Evolutionary conservation across 352 stramenopile species (phyloP), one percentile per base, ranked within the genome.

Genomic region (Globisporangium rhizosaccharum): DNA sequence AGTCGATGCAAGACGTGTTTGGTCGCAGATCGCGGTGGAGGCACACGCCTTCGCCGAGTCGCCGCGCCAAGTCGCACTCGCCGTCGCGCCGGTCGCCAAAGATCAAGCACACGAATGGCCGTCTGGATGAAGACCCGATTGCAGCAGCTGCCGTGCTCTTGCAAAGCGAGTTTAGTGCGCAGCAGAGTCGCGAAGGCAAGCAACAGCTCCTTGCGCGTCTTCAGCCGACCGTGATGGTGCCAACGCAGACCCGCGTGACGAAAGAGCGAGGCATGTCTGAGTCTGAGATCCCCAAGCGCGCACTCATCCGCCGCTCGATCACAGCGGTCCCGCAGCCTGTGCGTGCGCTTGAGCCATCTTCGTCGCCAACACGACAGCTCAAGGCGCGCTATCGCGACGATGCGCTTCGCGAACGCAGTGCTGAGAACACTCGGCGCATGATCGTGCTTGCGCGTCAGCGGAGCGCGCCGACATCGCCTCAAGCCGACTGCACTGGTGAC

Each of bases 301-400:
- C 14, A 14, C n/a, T 26, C 25, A 50, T 61, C 18, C 25, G 33
- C 20, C 46, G 56, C n/a, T 54, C 46, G 14, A 20, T 33, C 56
- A 61, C 56, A 18, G 23, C 20, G 6, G 47, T 25, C 11, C 49
- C 36, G 18, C 36, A 46, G 15, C 18, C 30, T 15, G 39, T 45
- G 15, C 10, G 11, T 18, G 39, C 12, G 39, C 9, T 20, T 42
- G 47, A 53, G n/a, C 6, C 23, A 53, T 26, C 45, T 18, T 53
- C 33, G 20, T 44, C 28, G 20, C 33, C 60, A 28, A 59, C 54
- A 14, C 59, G 54, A 0, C 59, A 55, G 5, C 53, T 76, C 26
- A 70, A 59, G 58, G 72, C 72, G 53, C 68, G 60, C 44, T 69
- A 70, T 20, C 65, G 68, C 3, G 62, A 73, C 46, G 62, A 72